Conservation (phyloP, 2,329 filamentous ascomycete species). For the Microascus cirrosus region DNA sequence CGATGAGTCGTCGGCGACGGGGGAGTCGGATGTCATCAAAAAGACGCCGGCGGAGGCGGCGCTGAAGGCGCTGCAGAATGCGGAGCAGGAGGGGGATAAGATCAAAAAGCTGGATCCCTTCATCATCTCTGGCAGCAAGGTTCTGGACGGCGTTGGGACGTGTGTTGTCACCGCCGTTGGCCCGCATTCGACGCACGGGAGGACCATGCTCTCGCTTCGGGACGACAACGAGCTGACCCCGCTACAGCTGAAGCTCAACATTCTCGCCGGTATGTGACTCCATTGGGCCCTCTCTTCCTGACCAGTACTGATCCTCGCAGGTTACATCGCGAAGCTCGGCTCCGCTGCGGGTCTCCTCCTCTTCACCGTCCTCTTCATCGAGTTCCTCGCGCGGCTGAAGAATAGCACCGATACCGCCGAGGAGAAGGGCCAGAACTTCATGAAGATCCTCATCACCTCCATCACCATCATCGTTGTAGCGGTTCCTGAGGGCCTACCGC, state of each 20-base stretch:
- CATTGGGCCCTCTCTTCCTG: not conserved
- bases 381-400: conserved; percentile 19
- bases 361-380: conserved; percentile 9
- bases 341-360: conserved; percentile 11
- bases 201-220: conserved; percentile 12
- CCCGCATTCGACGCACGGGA: conserved; percentile 10
- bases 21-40: conserved; percentile 61
- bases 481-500: conserved; percentile 47
- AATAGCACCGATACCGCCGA: conserved; percentile 8
- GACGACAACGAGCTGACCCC: conserved; percentile 11
- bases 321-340: conserved; percentile 12
- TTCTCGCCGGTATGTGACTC: conserved; percentile 9
- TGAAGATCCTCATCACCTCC: conserved; percentile 23
- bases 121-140: conserved; percentile 43
- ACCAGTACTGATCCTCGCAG: not conserved
- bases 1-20: conserved; percentile 63
- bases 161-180: conserved; percentile 12
- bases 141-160: conserved; percentile 30
- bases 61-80: conserved; percentile 36
- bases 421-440: conserved; percentile 41
- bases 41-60: conserved; percentile 51
- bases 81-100: conserved; percentile 3
- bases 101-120: conserved; percentile 50
- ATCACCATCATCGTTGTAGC: conserved; percentile 50
- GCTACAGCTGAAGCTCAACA: conserved; percentile 12